Conservation (phyloP, 805 yeast species). For the Maudiozyma saulgeensis region DNA sequence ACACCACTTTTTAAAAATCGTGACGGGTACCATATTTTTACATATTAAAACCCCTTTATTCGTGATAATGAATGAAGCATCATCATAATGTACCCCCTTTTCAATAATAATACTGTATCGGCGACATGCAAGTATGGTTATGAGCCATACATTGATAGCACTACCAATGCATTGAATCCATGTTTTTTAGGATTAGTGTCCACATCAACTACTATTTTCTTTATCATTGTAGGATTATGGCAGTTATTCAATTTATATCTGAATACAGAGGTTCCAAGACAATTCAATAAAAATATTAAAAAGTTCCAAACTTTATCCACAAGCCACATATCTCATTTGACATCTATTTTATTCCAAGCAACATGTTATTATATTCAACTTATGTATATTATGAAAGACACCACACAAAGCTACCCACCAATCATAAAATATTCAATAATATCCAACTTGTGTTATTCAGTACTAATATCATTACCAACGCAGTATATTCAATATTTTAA, state of each 20-base stretch:
- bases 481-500: constrained; percentile 23
- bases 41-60: background rate
- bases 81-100: background rate
- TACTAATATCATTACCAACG: constrained; percentile 20
- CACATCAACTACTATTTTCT: constrained; percentile 8
- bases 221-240: constrained; percentile 15
- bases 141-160: constrained; percentile 28
- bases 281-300: constrained; percentile 5
- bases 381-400: constrained; percentile 1
- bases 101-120: background rate
- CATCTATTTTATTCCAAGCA: constrained; percentile 15
- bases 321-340: constrained; percentile 15
- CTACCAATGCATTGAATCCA: constrained; percentile 30
- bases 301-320: constrained; percentile 7
- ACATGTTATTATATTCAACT: constrained; percentile 9
- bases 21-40: too few relatives aligned
- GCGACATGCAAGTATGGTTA: constrained; percentile 13
- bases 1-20: too few relatives aligned
- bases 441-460: constrained; percentile 14
- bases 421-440: constrained; percentile 8
- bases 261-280: constrained; percentile 15
- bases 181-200: constrained; percentile 23
- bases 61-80: background rate
- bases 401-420: constrained; percentile 3
- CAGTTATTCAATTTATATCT: constrained; percentile 14